Evolutionary conservation across 2,329 filamentous ascomycete species (phyloP), one percentile per base, ranked within the genome.

Genomic region (Ophiostoma australiae): DNA sequence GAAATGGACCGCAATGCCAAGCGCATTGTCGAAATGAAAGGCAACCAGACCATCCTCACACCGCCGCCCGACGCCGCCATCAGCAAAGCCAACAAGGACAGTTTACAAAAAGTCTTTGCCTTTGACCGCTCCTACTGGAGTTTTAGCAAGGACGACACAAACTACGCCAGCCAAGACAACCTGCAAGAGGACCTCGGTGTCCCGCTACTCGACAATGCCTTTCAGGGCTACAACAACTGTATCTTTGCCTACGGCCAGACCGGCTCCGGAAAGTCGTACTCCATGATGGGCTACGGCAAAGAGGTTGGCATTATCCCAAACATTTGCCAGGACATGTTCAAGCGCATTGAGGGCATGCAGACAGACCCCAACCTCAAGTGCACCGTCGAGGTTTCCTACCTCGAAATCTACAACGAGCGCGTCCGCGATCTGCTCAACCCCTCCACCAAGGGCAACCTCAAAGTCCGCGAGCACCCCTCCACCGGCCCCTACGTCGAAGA

Each of bases 81-180:
- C 70, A 81, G 82, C 72, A 95, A 95, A 79, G 85, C 85, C 44
- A 84, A 82, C 70, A 93, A 94, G 79, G 89, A 90, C 72, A 48
- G 4, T 80, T 82, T 75, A 79, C 83, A 97, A 78, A 97, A 96
- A 81, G 87, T 85, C 0, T 99, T 99, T 78, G 94, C 92, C 1
- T 99, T 99, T 79, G 95, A 99, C 83, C 97, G 93, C 78, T 98
- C 94, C 0, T 99, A 98, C 82, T 99, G 95, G 94, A 98, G 94
- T 72, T 93, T 97, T 80, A 83, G 94, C 78, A 85, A 86, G 71
- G 80, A 84, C 35, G 93, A 97, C 78, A 83, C 88, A 41, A 92
- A 97, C 81, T 99, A 97, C 78, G 94, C 95, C 3, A 87, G 90
- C 73, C 95, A 99, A 79, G 92, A 93, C 76, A 92, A 97, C 77